Evolutionary conservation across 176 grass and related monocot genomes (phyloP), one percentile per base, ranked within the genome.

Genomic region (Aegilops longissima): DNA sequence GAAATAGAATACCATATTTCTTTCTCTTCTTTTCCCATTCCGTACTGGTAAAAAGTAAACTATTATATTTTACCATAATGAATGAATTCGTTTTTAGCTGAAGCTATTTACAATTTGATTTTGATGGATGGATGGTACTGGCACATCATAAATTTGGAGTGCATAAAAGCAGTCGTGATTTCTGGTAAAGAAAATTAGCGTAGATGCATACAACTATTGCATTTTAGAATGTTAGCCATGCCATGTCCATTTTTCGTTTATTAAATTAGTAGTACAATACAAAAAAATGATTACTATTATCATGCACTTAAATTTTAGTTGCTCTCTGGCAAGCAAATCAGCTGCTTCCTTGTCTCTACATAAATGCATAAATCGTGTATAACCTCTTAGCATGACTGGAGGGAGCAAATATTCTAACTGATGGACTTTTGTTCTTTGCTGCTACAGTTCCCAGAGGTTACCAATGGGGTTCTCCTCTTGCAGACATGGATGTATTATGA

Each of bases 401-500:
- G 70, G 66, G 54, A 80, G 14, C 30, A 88, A 76, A 72, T 81
- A 2, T 86, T 81, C 74, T 81, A 61, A 86, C 86, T 61, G 21
- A 9, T 75, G 21, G 75, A 34, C 18, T 84, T 83, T 73, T 91
- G 65, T 85, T 92, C 29, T 90, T 87, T 91, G 81, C 64, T 79
- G 79, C 81, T 66, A 84, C 83, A 92, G 88, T 91, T 90, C 64
- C 88, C 87, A 75, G 95, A 91, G 74, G 77, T 86, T 76, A 95
- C 88, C 61, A 90, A 93, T 80, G 88, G 87, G 64, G 84, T 90
- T 93, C 92, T 97, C 75, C 82, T 90, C 77, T 85, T 95, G 93
- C 96, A 94, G 86, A 94, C 91, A 70, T 98, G 96, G 93, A 83
- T 89, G 58, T 88, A 88, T 61, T 91, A 92, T 63, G 90, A 98